Evolutionary conservation across 1,284 basidiomycete species (phyloP), one percentile per base, ranked within the genome.

Genomic region (Erythrobasidium hasegawianum): DNA sequence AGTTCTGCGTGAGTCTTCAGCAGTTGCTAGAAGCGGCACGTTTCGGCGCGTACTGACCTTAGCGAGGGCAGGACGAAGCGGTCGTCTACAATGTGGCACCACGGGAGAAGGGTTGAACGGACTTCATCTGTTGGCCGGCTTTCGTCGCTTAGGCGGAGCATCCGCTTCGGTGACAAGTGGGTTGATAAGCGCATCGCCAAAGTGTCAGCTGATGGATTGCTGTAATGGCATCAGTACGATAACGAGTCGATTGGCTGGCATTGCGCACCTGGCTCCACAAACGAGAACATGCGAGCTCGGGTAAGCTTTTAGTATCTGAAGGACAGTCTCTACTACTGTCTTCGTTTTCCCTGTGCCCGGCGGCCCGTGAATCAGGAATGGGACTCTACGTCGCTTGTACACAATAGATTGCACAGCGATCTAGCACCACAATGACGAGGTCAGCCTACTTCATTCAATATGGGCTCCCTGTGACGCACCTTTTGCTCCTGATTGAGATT

Each of bases 121-220:
- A 79, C 76, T 69, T 80, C 79, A 1, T 76, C 76, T 64, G 79
- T 76, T 0, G 79, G 78, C 11, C 79, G 71, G 9, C 70, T 72
- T 0, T 75, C 75, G 14, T 74, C 71, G 68, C 78, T 77, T 4
- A 80, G 71, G 3, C 78, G 69, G 1, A 78, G 70, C 70, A 76
- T 70, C 14, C 70, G 45, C 4, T 53, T 40, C 1, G 69, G 66
- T 1, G 41, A n/a, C 2, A 77, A 71, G 1, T 56, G 55, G 16
- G 59, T 61, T 0, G 61, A 57, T 0, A 80, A 71, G 2, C 79
- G 74, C 2, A 73, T 59, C 0, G 76, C 76, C n/a, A 80, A 64
- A 5, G 77, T 79, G 66, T 80, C 79, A n/a, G 78, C 74, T 0
- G 78, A 78, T 4, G 78, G 72, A 54, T 77, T 77, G 9, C 49